A percentile compares a stretch with the other conserved stretches of the same genome.
These are phyloP conservation scores for Neoboletus magnificus DNA, from an alignment of 768 basidiomycete species.

Conservation along the genomic window DNA sequence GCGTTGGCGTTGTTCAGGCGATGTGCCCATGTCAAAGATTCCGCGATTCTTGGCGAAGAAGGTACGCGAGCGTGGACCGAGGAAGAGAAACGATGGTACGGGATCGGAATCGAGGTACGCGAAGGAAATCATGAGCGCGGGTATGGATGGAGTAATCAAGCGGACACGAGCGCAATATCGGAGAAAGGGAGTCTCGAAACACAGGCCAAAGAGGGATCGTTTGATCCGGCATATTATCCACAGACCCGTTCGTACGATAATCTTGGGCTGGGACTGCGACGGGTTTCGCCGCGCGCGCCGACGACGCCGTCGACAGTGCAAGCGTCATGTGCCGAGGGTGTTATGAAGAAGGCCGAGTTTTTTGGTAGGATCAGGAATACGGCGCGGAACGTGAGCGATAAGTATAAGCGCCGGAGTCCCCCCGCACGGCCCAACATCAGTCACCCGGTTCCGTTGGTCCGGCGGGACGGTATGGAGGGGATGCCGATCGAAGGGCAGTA, in stretches of 20 bases:
- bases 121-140: constrained; percentile 18
- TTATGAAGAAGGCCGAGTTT: constrained; percentile 72
- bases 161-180: constrained; percentile 24
- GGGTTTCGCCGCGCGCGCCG: constrained; percentile 46
- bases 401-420: constrained; percentile 40
- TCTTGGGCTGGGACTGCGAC: constrained; percentile 47
- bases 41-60: constrained; percentile 58
- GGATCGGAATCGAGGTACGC: constrained; percentile 38
- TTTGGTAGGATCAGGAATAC: constrained; percentile 59
- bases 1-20: constrained; percentile 54
- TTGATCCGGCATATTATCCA: constrained; percentile 16
- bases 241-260: constrained; percentile 19
- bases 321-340: constrained; percentile 40
- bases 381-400: constrained; percentile 67
- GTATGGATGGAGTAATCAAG: constrained; percentile 32
- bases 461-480: constrained; percentile 14
- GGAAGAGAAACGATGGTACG: constrained; percentile 69
- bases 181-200: constrained; percentile 35
- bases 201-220: constrained; percentile 15
- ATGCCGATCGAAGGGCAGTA: constrained; percentile 33
- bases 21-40: constrained; percentile 56
- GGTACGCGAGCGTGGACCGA: constrained; percentile 57
- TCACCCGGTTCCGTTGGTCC: constrained; percentile 48
- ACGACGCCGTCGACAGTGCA: constrained; percentile 35
- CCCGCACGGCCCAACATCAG: constrained; percentile 52